Evolutionary conservation across 2,329 filamentous ascomycete species (phyloP), one percentile per base, ranked within the genome.

Genomic region (Trichoderma cornu-damae): DNA sequence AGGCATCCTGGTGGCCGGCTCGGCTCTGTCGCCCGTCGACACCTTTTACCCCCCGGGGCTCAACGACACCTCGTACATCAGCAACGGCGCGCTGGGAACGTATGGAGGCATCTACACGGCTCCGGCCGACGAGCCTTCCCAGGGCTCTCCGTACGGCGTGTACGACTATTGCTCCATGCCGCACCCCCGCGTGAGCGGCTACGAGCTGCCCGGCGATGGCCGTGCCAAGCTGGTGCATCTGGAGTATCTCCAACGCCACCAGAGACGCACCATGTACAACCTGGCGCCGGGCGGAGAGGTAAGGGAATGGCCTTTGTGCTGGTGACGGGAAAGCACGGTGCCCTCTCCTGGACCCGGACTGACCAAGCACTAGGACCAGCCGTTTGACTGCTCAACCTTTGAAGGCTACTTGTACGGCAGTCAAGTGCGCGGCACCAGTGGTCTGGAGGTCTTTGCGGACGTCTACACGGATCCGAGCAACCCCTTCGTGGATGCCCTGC

Each of bases 151-250:
- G 4, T 56, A 47, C 22, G 52, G 52, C 8, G 34, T 56, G 16
- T 56, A 56, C 35, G 52, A 56, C 16, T 56, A 56, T 20, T 56
- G 52, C 43, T 56, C 52, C 3, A 56, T 56, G 52, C 52, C 52
- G 12, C 52, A 56, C 8, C 52, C 52, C 4, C 52, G 52, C 9
- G 42, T 38, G 28, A 43, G 22, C 8, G 42, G 44, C n/a, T 56
- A 56, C n/a, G 32, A 56, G 52, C n/a, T 56, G 43, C 52, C 52
- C 12, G 18, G 37, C n/a, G 52, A 56, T 20, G 22, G 34, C 5
- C 32, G 48, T 9, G 52, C 52, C 42, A 56, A 56, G 52, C 52
- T 56, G 32, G 52, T 56, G 12, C 48, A 56, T 30, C 11, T 56
- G 32, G 52, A 56, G 26, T 56, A 56, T 40, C 34, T 56, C n/a